phyloP scores from a whole-genome alignment of 192 early-diverging fungal species.

The Entomortierella lignicola region DNA sequence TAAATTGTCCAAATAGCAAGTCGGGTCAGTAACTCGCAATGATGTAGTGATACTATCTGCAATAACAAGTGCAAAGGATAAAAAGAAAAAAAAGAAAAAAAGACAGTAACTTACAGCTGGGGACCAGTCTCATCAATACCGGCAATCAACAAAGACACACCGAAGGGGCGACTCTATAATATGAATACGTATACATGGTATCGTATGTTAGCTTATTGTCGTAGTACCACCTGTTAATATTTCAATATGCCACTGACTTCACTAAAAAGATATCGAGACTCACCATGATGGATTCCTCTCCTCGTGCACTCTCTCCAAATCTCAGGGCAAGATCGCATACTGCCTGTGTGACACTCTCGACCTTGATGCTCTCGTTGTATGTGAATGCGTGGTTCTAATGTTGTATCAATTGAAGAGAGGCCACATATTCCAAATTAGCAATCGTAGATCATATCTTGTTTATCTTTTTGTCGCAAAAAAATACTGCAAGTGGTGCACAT shows the following conservation, averaged over 20 bases:
- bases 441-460: neutral
- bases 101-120: constrained; percentile 80
- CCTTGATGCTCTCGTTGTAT: constrained; percentile 95
- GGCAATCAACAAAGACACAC: constrained; percentile 97
- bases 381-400: constrained; percentile 92
- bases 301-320: constrained; percentile 97
- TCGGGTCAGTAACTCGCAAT: too few species aligned
- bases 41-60: neutral
- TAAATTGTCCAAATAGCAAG: neutral
- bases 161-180: constrained; percentile 93
- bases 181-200: too few species aligned
- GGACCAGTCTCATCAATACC: constrained; percentile 97
- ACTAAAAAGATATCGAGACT: neutral
- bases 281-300: constrained; percentile 97
- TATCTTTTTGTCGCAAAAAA: neutral
- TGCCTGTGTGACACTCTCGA: constrained; percentile 96
- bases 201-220: too few species aligned
- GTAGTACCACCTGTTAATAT: too few species aligned
- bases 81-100: neutral
- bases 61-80: neutral
- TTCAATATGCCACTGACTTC: too few species aligned
- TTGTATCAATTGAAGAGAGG: neutral
- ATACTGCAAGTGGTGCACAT: neutral
- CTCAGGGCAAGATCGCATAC: constrained; percentile 97
- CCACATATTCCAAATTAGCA: neutral